A percentile compares a stretch with the other conserved stretches of the same genome.
Evolutionary conservation across 2,329 filamentous ascomycete genomes (phyloP).

Genomic region (Gremmenia infestans): DNA sequence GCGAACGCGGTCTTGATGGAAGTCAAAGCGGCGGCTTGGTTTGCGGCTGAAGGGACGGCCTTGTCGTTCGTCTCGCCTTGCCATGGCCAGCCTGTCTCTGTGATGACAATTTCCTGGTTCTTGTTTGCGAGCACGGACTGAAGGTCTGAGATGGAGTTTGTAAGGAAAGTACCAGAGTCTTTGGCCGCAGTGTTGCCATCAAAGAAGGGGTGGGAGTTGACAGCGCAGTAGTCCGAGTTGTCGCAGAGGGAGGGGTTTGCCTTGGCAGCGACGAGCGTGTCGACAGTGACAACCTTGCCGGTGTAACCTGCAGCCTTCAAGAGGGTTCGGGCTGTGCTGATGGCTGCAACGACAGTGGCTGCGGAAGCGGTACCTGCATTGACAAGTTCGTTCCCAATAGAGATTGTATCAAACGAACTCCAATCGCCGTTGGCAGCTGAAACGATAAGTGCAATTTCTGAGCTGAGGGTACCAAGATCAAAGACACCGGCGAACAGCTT

Average conservation of each 20-base stretch:
- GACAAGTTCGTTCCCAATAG: slow-evolving; percentile 77
- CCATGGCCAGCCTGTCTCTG: slow-evolving; percentile 82
- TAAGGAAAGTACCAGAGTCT: slow-evolving; percentile 63
- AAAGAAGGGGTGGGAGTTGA: slow-evolving; percentile 84
- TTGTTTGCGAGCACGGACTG: slow-evolving; percentile 37
- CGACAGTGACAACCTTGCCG: slow-evolving; percentile 73
- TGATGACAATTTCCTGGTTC: slow-evolving; percentile 63
- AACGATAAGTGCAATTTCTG: slow-evolving; percentile 58
- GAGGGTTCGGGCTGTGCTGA: slow-evolving; percentile 51
- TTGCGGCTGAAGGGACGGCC: slow-evolving; percentile 62
- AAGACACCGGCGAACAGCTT: slow-evolving; percentile 74
- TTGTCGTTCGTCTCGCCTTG: slow-evolving; percentile 58
- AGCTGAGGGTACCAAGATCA: slow-evolving; percentile 50
- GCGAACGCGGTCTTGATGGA: slow-evolving; percentile 59
- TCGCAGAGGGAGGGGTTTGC: slow-evolving; percentile 65
- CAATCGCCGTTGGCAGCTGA: slow-evolving; percentile 58
- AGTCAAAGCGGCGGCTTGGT: slow-evolving; percentile 61
- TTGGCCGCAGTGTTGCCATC: slow-evolving; percentile 56
- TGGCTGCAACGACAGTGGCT: slow-evolving; percentile 49
- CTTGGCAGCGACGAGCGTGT: slow-evolving; percentile 68
- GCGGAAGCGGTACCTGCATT: slow-evolving; percentile 55
- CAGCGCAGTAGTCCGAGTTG: slow-evolving; percentile 70
- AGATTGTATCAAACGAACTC: slow-evolving; percentile 64
- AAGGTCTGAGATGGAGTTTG: slow-evolving; percentile 46
- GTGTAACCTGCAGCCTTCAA: slow-evolving; percentile 61